Evolutionary conservation across 2,329 filamentous ascomycete species (phyloP).

Genomic region (Pseudogymnoascus sp.): DNA sequence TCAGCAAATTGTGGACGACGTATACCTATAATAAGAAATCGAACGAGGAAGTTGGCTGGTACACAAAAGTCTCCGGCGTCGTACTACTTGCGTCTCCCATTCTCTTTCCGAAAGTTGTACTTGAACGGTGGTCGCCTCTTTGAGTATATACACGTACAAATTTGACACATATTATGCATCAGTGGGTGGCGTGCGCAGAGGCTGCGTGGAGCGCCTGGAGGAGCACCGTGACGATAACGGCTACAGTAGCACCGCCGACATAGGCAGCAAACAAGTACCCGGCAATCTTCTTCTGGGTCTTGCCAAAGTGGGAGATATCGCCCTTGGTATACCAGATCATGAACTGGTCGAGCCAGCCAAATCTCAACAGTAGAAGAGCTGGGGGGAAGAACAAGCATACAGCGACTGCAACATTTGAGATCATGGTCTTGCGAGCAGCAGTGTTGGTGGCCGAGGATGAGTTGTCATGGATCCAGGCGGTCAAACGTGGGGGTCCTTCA

Average conservation of each 20-base stretch:
- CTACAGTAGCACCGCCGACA: not conserved
- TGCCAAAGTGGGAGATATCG: constrained; percentile 19
- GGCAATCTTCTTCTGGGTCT: constrained; percentile 18
- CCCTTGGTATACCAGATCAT: constrained; percentile 22
- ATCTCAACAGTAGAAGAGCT: constrained; percentile 20
- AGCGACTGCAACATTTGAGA: constrained; percentile 20
- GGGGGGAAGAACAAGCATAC: constrained; percentile 25
- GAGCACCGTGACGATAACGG: not conserved
- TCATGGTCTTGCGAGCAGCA: constrained; percentile 13
- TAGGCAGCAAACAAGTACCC: not conserved
- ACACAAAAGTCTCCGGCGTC: not conserved
- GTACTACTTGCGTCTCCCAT: not conserved
- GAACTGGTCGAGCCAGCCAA: constrained; percentile 22
- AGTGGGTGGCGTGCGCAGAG: not conserved
- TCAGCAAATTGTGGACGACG: constrained; percentile 7
- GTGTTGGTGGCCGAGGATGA: constrained; percentile 14
- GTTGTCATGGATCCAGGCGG: constrained; percentile 15
- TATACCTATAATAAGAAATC: not conserved
- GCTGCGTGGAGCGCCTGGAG: not conserved
- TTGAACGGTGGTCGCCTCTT: constrained; percentile 2
- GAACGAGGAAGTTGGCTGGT: not conserved
- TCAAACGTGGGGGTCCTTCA: constrained; percentile 17
- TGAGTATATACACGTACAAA: constrained; percentile 4
- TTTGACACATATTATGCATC: not conserved
- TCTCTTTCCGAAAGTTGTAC: constrained; percentile 1